A percentile compares a stretch with the other conserved stretches of the same genome.
These are phyloP conservation scores for Volvariella surrecta DNA, from an alignment of 1,284 basidiomycete species.

Conservation along the genomic window DNA sequence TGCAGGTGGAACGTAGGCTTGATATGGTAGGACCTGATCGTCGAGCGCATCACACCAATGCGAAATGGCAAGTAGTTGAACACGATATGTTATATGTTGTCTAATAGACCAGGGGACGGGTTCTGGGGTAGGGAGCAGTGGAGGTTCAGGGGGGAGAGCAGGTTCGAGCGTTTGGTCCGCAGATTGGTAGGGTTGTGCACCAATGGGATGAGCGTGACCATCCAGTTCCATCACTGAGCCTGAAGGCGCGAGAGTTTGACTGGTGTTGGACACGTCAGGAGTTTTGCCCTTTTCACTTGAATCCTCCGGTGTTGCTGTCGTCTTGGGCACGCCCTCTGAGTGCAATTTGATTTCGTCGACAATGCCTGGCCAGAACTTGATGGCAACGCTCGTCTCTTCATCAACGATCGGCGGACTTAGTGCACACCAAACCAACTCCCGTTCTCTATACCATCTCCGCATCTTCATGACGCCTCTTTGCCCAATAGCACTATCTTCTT, in stretches of 20 bases:
- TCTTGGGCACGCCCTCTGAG: conserved; percentile 13
- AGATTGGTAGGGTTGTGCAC: too few relatives aligned
- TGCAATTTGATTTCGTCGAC: conserved; percentile 52
- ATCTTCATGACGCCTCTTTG: conserved; percentile 24
- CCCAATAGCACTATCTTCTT: conserved; percentile 49
- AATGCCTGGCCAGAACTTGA: conserved; percentile 66
- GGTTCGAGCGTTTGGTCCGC: too few relatives aligned
- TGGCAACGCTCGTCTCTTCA: conserved; percentile 27
- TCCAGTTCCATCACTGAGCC: too few relatives aligned
- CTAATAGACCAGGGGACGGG: conserved; percentile 42
- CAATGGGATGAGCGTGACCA: too few relatives aligned
- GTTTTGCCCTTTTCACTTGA: conserved; percentile 10
- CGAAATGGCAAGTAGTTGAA: conserved; percentile 53
- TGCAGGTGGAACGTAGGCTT: conserved; percentile 46
- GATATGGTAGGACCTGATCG: conserved; percentile 58
- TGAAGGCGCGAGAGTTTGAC: too few relatives aligned
- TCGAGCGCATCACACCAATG: conserved; percentile 39
- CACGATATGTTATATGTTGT: conserved; percentile 51
- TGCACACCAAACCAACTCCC: conserved; percentile 69
- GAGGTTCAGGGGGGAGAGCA: too few relatives aligned
- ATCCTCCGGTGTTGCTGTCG: conserved; percentile 8
- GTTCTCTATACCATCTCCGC: conserved; percentile 52
- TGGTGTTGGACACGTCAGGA: conserved; percentile 8
- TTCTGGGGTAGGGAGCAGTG: too few relatives aligned
- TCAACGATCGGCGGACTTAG: conserved; percentile 42